These are phyloP conservation scores for Cutaneotrichosporon sp. DNA, from an alignment of 1,284 basidiomycete genomes.

Conservation along the genomic window DNA sequence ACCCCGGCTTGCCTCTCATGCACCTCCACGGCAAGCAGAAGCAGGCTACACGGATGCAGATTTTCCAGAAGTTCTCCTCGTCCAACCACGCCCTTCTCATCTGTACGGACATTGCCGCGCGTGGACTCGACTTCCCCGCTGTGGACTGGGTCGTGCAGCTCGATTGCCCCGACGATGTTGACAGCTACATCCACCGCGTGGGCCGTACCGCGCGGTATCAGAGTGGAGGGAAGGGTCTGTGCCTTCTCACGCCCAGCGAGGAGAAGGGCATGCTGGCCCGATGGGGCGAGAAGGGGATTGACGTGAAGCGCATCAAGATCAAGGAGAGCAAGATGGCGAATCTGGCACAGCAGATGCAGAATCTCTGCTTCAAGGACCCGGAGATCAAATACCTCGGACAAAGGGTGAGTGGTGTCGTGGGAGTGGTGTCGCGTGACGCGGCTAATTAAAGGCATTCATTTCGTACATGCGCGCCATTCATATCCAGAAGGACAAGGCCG, in stretches of 20 bases:
- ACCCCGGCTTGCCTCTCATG: constrained; percentile 84
- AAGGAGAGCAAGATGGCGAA: constrained; percentile 77
- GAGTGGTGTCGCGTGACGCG: too few relatives aligned
- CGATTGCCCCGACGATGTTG: constrained; percentile 97
- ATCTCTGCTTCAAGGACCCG: constrained; percentile 87
- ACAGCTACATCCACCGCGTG: constrained; percentile 96
- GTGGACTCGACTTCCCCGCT: constrained; percentile 93
- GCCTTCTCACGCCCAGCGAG: constrained; percentile 83
- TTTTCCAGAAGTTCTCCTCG: constrained; percentile 74
- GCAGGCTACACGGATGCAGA: constrained; percentile 76
- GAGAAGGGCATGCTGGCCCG: constrained; percentile 79
- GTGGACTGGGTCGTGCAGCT: constrained; percentile 97
- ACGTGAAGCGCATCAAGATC: constrained; percentile 81
- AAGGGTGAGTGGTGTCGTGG: constrained; percentile 56
- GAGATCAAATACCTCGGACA: constrained; percentile 98
- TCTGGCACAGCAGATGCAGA: constrained; percentile 85
- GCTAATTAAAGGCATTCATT: constrained; percentile 72
- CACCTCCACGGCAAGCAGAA: constrained; percentile 97
- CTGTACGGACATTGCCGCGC: constrained; percentile 95
- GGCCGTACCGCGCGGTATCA: constrained; percentile 93
- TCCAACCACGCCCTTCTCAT: constrained; percentile 77
- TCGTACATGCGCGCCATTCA: constrained; percentile 92
- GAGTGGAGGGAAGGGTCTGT: constrained; percentile 77
- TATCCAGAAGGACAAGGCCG: constrained; percentile 87
- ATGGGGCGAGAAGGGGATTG: constrained; percentile 68